A percentile compares a stretch with the other conserved stretches of the same genome.
phyloP scores from a whole-genome alignment of 768 basidiomycete species.

The Mycena vitilis region DNA sequence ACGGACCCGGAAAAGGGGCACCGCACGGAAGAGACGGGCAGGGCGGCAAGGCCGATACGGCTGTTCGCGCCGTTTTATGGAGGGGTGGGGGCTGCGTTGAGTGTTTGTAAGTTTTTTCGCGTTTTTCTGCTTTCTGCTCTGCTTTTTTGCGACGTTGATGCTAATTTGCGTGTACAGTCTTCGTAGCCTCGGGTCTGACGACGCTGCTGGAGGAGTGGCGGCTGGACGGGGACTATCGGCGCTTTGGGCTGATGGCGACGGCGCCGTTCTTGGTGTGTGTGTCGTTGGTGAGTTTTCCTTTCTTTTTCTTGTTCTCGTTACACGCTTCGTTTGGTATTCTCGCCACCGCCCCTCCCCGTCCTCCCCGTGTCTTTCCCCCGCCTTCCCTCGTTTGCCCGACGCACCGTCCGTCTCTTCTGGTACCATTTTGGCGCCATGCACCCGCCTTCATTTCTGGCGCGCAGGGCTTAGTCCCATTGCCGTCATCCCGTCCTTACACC shows the following conservation, averaged over 20 bases:
- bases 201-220: slow-evolving; percentile 74
- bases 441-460: too few species aligned
- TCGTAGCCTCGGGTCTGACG: slow-evolving; percentile 70
- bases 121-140: too few species aligned
- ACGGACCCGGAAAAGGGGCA: not conserved
- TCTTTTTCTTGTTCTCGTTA: not conserved
- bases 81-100: slow-evolving; percentile 75
- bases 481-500: too few species aligned
- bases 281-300: slow-evolving; percentile 64
- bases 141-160: too few species aligned
- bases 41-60: slow-evolving; percentile 56
- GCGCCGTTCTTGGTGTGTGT: slow-evolving; percentile 82
- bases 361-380: too few species aligned
- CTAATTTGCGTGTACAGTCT: too few species aligned
- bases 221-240: slow-evolving; percentile 69
- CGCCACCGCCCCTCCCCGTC: too few species aligned
- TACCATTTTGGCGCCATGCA: too few species aligned
- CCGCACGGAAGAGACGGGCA: not conserved
- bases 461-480: too few species aligned
- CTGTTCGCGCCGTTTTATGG: slow-evolving; percentile 80
- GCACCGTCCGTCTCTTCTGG: too few species aligned
- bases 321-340: too few species aligned
- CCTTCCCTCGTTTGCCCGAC: too few species aligned
- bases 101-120: slow-evolving; percentile 67
- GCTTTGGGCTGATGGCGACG: slow-evolving; percentile 76